Conservation (phyloP, 1,284 basidiomycete species). For the Cryptococcus sp. region DNA sequence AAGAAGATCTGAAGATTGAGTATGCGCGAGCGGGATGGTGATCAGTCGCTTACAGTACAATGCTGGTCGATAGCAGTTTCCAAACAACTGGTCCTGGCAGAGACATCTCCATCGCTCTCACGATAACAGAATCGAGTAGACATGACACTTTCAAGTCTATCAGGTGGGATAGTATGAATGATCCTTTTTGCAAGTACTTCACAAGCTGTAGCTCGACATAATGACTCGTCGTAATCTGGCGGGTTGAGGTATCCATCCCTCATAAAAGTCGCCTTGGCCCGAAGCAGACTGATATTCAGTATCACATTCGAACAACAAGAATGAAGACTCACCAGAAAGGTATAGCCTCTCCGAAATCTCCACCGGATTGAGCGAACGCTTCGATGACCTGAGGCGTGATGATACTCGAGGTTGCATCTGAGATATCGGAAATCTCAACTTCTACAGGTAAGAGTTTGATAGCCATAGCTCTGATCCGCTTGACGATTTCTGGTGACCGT, state of each 20-base stretch:
- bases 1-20: constrained; percentile 61
- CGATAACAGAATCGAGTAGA: constrained; percentile 64
- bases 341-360: constrained; percentile 69
- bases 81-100: constrained; percentile 67
- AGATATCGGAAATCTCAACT: constrained; percentile 40
- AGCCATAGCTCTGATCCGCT: constrained; percentile 71
- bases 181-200: constrained; percentile 81
- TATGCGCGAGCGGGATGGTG: not conserved
- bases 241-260: constrained; percentile 48
- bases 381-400: constrained; percentile 49
- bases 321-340: constrained; percentile 36
- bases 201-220: constrained; percentile 75
- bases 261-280: constrained; percentile 71
- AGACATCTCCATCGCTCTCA: constrained; percentile 70
- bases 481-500: constrained; percentile 54
- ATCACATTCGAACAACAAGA: not conserved
- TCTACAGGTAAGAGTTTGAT: constrained; percentile 74
- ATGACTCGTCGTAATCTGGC: constrained; percentile 80
- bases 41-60: constrained; percentile 36
- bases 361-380: constrained; percentile 49
- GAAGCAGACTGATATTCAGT: constrained; percentile 57
- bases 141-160: constrained; percentile 66
- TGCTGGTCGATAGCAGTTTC: constrained; percentile 78
- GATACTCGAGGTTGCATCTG: constrained; percentile 44
- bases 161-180: constrained; percentile 62